Evolutionary conservation across 1,284 basidiomycete species (phyloP).

Genomic region (Malassezia arunalokei): DNA sequence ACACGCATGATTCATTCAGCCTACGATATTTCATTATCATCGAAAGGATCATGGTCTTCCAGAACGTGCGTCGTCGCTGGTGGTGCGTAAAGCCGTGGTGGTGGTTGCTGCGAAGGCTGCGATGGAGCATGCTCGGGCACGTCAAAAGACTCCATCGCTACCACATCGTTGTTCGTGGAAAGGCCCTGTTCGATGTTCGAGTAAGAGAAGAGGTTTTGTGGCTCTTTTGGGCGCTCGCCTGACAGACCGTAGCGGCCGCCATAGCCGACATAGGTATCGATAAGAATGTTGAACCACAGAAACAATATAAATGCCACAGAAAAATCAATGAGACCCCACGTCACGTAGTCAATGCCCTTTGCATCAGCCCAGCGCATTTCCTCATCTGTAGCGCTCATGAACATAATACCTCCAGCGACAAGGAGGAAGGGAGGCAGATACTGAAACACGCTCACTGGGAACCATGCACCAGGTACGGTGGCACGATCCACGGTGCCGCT

Average conservation of each 20-base stretch:
- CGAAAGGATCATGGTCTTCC: conserved; percentile 11
- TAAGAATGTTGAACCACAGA: conserved; percentile 38
- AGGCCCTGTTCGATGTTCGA: not conserved
- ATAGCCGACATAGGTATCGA: conserved; percentile 34
- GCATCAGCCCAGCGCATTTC: conserved; percentile 40
- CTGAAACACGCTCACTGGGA: conserved; percentile 21
- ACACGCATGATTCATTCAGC: not conserved
- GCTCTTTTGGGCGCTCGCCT: not conserved
- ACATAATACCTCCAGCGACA: conserved; percentile 32
- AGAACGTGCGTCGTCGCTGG: conserved; percentile 3
- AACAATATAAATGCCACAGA: conserved; percentile 33
- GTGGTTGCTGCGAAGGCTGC: not conserved
- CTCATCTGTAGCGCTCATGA: conserved; percentile 45
- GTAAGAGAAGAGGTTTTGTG: not conserved
- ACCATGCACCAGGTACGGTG: conserved; percentile 8
- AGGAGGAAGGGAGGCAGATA: conserved; percentile 40
- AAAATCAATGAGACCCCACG: conserved; percentile 43
- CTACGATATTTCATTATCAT: not conserved
- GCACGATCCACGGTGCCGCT: conserved; percentile 21
- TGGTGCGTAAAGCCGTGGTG: not conserved
- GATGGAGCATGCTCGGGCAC: not conserved
- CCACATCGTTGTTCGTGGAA: not conserved
- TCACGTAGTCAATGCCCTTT: conserved; percentile 37
- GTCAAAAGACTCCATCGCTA: not conserved
- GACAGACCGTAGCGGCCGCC: conserved; percentile 28